A percentile compares a stretch with the other conserved stretches of the same genome.
Evolutionary conservation across 2,329 filamentous ascomycete genomes (phyloP).

Genomic region (Hymenoscyphus fraxineus): DNA sequence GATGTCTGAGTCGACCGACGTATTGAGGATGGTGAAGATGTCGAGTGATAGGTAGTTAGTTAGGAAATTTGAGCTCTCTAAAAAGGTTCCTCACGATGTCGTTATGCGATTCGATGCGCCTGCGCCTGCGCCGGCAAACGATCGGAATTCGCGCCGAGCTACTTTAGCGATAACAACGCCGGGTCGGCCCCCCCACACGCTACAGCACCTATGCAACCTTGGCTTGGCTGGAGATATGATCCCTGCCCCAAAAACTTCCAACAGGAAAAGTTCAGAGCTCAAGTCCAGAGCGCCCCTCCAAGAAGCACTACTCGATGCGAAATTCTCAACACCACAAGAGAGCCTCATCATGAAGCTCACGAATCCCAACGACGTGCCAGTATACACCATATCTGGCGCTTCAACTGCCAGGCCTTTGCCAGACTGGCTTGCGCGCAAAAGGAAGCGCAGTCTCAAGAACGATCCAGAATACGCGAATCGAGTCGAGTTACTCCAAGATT

Average conservation of each 20-base stretch:
- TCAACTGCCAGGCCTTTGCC: constrained; percentile 83
- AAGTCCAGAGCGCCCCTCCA: constrained; percentile 6
- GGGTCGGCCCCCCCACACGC: not conserved
- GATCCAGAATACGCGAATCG: constrained; percentile 91
- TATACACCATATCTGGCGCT: constrained; percentile 93
- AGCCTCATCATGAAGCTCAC: constrained; percentile 67
- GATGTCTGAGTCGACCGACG: not conserved
- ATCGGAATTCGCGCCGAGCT: constrained; percentile 1
- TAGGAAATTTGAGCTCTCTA: not conserved
- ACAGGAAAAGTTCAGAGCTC: not conserved
- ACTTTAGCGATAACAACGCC: not conserved
- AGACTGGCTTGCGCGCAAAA: constrained; percentile 87
- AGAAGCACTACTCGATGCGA: not conserved
- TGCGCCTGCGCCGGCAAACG: not conserved
- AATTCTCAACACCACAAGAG: not conserved
- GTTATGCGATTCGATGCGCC: not conserved
- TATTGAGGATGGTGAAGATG: not conserved
- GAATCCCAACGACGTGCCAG: constrained; percentile 76
- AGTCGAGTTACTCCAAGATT: constrained; percentile 93
- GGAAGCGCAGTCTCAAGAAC: constrained; percentile 88
- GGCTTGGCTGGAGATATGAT: not conserved
- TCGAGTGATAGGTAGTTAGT: not conserved
- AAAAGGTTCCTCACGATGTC: not conserved
- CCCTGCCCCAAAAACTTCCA: constrained; percentile 11
- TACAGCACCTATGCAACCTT: not conserved